Base-by-base conservation (phyloP, 2,329 filamentous ascomycete genomes). In the Xylariaceae sp. region DNA sequence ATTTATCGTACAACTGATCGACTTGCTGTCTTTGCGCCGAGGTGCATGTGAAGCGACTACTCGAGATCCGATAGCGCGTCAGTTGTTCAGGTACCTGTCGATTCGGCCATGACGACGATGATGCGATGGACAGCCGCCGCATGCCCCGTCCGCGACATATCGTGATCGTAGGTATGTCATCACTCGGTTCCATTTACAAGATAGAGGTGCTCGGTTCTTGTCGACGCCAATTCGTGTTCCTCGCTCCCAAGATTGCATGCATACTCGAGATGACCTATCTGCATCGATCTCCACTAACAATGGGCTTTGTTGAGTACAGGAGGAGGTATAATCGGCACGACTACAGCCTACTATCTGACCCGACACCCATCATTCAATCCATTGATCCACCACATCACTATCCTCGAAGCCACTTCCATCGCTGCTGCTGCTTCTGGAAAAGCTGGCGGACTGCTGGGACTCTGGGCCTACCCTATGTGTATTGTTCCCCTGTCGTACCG, bases 381-480 rank as follows among this genome's bases (percentile, higher is more conserved):
- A 40, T 72, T 80, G 18, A 81, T 82, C 48, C 89, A 96, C 69
- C 86, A 78, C 48, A 87, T 97, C 63, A 96, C 89, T 1, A 77
- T 99, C 31, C 79, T 97, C 49, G 94, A 99, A 75, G 91, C 94
- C 1, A 85, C 84, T 3, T 79, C 85, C 42, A 86, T 97, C 58
- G 94, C 94, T 6, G 84, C 90, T n/a, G 93, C 89, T 19, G 93
- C 94, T 36, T 96, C 91, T 9, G 94, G 94, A 39, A 97, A 97
- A 73, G 93, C 94, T 0, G 94, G 94, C 14, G 94, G 94, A 1
- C 78, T 99, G 5, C 79, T 99, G 18, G 94, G 87, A 1, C 76
- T 92, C 14, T 97, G 93, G 91, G 94, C 93, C 1, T 97, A 96
- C 66, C 94, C 94, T 0, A 77, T 76, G 51, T 87, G 82, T 63